Evolutionary conservation across 2,329 filamentous ascomycete species (phyloP).

Genomic region (Cladosporium sp.): DNA sequence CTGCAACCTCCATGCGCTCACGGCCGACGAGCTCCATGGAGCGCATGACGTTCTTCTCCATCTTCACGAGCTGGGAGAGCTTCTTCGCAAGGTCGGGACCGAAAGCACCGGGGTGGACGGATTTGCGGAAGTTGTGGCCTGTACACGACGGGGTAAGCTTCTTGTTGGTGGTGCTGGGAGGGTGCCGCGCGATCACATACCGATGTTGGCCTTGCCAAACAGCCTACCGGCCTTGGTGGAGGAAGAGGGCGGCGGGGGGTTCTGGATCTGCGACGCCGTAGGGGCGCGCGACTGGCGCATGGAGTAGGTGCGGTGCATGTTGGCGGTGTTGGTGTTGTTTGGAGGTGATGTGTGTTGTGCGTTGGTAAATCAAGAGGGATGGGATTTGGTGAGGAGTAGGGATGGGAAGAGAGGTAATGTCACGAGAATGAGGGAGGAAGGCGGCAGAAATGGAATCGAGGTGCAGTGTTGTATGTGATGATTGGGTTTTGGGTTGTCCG

Average conservation of each 20-base stretch:
- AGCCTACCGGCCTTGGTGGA: constrained; percentile 87
- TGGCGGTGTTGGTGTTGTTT: constrained; percentile 22
- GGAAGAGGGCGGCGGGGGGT: constrained; percentile 86
- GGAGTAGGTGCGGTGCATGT: constrained; percentile 97
- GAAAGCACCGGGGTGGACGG: constrained; percentile 68
- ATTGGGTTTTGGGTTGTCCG: too few species aligned
- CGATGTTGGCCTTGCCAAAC: constrained; percentile 80
- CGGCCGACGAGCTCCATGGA: constrained; percentile 92
- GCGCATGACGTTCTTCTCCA: constrained; percentile 99
- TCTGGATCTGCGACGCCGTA: constrained; percentile 87
- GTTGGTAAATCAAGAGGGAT: background rate
- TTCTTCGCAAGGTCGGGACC: constrained; percentile 93
- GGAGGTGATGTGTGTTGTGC: background rate
- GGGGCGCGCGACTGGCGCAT: constrained; percentile 97
- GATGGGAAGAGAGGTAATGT: background rate
- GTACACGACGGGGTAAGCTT: constrained; percentile 13
- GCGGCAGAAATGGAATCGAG: background rate
- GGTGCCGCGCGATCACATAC: constrained; percentile 49
- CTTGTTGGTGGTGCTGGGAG: background rate
- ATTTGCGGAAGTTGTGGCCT: constrained; percentile 70
- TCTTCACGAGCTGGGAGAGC: constrained; percentile 96
- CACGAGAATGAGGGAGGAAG: background rate
- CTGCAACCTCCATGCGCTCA: constrained; percentile 97
- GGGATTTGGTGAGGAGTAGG: background rate
- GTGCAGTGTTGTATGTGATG: too few species aligned